Percentiles rank a stretch among this genome's conserved stretches.
Conservation (phyloP, 1,139 yeast species). For the Geotrichum candidum region DNA sequence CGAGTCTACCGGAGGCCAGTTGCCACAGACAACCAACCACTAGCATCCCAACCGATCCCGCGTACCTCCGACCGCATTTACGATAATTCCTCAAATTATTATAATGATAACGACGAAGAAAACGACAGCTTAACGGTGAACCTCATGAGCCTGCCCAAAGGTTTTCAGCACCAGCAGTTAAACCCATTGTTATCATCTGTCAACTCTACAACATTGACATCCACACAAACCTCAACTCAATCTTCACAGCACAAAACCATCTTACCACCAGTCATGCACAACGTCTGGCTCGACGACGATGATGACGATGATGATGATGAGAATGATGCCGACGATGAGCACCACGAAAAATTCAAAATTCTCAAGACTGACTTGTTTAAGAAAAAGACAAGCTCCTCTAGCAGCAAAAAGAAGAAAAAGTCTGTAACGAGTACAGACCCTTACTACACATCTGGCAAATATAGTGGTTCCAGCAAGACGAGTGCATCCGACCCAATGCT, state of each 20-base stretch:
- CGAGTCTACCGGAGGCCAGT: no score
- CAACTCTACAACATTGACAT: not conserved
- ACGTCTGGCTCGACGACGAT: constrained; percentile 17
- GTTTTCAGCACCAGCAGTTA: not conserved
- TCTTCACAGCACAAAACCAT: constrained; percentile 8
- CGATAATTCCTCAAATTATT: no score
- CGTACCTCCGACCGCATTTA: no score
- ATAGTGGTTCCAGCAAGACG: no score
- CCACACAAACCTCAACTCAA: not conserved
- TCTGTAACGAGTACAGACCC: no score
- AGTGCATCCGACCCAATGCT: no score
- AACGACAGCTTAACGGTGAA: constrained; percentile 10
- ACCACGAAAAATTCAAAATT: not conserved
- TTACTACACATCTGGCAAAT: no score
- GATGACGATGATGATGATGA: constrained; percentile 11
- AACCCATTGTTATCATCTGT: not conserved
- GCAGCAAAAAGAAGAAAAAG: not conserved
- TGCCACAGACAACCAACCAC: no score
- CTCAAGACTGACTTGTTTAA: no score
- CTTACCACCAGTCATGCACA: constrained; percentile 9
- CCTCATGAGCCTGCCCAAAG: constrained; percentile 15
- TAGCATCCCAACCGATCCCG: no score
- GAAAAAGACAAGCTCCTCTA: no score
- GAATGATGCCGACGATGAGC: not conserved
- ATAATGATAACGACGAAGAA: not conserved